Evolutionary conservation across 2,329 filamentous ascomycete species (phyloP).

Genomic region (Fusarium lateritium): DNA sequence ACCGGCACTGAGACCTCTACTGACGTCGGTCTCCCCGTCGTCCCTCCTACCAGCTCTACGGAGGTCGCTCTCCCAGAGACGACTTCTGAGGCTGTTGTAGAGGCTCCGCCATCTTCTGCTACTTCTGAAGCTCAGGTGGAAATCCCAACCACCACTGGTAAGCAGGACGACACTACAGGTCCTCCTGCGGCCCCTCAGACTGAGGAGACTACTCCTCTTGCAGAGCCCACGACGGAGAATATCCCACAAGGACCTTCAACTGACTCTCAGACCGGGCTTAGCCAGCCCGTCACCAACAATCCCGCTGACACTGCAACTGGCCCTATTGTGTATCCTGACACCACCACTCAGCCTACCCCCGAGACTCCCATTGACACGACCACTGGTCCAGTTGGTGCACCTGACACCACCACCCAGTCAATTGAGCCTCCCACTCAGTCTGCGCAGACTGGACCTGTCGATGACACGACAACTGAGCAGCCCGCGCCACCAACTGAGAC

Average conservation of each 20-base stretch:
- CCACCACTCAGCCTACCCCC: no score
- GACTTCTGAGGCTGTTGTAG: background rate
- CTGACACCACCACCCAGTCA: background rate
- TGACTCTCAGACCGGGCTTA: no score
- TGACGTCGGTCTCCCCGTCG: accelerated
- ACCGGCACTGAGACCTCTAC: background rate
- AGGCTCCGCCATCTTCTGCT: background rate
- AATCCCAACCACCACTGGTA: background rate
- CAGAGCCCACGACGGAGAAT: no score
- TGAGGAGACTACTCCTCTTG: no score
- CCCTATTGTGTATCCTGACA: no score
- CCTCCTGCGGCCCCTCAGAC: no score
- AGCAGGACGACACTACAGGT: no score
- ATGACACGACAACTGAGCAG: background rate
- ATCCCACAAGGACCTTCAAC: no score
- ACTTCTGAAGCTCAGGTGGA: background rate
- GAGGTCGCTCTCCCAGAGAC: background rate
- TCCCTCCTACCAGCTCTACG: background rate
- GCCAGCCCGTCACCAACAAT: background rate
- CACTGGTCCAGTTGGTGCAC: background rate
- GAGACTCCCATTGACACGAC: background rate
- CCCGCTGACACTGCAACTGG: no score
- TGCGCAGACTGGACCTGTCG: background rate
- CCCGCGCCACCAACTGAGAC: accelerated
- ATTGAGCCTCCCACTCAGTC: background rate